A percentile compares a stretch with the other conserved stretches of the same genome.
Evolutionary conservation across 805 yeast genomes (phyloP).

Genomic region (Candida michaelii): DNA sequence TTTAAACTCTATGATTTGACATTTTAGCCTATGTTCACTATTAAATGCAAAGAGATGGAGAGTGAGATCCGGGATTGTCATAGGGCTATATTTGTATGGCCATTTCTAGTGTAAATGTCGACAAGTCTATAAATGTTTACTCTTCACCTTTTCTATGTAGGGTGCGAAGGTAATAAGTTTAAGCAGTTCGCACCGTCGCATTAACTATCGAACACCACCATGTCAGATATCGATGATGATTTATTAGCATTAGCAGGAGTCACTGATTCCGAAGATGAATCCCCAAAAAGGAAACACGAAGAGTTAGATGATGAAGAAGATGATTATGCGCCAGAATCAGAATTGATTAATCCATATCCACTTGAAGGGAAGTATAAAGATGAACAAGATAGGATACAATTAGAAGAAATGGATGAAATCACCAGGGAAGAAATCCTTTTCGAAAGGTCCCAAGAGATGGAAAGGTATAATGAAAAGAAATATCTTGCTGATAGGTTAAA

Average conservation of each 20-base stretch:
- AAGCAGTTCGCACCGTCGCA: neutral
- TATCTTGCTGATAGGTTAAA: constrained; percentile 80
- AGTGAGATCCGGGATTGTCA: too few relatives aligned
- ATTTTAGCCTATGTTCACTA: too few relatives aligned
- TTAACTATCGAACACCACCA: constrained; percentile 20
- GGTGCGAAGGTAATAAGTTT: neutral
- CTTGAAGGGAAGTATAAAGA: constrained; percentile 88
- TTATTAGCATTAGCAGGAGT: constrained; percentile 89
- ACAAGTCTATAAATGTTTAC: too few relatives aligned
- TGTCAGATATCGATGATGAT: constrained; percentile 93
- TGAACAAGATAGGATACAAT: constrained; percentile 66
- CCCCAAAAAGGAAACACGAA: constrained; percentile 11
- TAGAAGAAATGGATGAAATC: constrained; percentile 81
- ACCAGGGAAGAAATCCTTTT: constrained; percentile 88
- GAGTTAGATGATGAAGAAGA: constrained; percentile 27
- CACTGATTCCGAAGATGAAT: constrained; percentile 24
- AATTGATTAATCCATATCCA: constrained; percentile 76
- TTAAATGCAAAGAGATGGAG: too few relatives aligned
- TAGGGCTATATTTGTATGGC: too few relatives aligned
- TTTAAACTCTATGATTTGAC: too few relatives aligned
- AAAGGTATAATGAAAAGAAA: constrained; percentile 79
- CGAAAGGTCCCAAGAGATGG: constrained; percentile 91
- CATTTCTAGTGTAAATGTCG: too few relatives aligned
- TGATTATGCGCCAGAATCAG: constrained; percentile 24
- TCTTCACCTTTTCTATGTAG: neutral